Evolutionary conservation across 345 rosid species (phyloP).

Genomic region (Ailanthus altissimus): DNA sequence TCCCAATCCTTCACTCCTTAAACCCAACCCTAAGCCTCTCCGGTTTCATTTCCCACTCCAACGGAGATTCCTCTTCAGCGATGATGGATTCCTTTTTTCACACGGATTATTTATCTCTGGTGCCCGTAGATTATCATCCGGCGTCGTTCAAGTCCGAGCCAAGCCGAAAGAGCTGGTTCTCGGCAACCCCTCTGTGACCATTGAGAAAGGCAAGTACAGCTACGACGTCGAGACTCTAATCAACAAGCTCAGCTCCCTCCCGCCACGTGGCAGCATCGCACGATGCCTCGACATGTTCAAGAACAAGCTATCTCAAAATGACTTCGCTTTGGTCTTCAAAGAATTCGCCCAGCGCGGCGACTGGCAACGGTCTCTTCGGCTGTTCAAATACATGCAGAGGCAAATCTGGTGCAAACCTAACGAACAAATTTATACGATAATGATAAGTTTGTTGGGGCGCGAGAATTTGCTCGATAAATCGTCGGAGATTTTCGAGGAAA

Average conservation of each 20-base stretch:
- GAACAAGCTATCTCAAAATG: slow-evolving; percentile 86
- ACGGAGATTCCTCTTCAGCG: slow-evolving; percentile 24
- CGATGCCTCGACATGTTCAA: slow-evolving; percentile 80
- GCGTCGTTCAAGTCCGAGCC: slow-evolving; percentile 38
- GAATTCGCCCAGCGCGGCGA: slow-evolving; percentile 95
- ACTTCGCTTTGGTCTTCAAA: slow-evolving; percentile 86
- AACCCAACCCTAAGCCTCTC: slow-evolving; percentile 35
- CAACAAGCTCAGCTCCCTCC: slow-evolving; percentile 95
- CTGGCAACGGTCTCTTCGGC: slow-evolving; percentile 91
- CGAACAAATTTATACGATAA: slow-evolving; percentile 92
- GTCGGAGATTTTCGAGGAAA: slow-evolving; percentile 81
- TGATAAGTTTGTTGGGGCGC: slow-evolving; percentile 83
- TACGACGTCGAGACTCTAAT: slow-evolving; percentile 95
- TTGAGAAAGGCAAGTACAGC: slow-evolving; percentile 91
- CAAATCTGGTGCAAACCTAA: slow-evolving; percentile 98
- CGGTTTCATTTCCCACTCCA: slow-evolving; percentile 37
- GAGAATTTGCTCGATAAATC: slow-evolving; percentile 86
- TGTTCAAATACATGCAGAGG: slow-evolving; percentile 96
- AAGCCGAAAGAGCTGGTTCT: slow-evolving; percentile 67
- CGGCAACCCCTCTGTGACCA: slow-evolving; percentile 69
- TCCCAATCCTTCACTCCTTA: slow-evolving; percentile 29
- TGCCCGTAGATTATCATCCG: slow-evolving; percentile 25
- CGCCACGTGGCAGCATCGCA: slow-evolving; percentile 97
- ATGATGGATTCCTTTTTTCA: slow-evolving; percentile 36
- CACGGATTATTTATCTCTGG: slow-evolving; percentile 38